Base-by-base conservation (phyloP, 768 basidiomycete genomes). In the Russula dissimulans region DNA sequence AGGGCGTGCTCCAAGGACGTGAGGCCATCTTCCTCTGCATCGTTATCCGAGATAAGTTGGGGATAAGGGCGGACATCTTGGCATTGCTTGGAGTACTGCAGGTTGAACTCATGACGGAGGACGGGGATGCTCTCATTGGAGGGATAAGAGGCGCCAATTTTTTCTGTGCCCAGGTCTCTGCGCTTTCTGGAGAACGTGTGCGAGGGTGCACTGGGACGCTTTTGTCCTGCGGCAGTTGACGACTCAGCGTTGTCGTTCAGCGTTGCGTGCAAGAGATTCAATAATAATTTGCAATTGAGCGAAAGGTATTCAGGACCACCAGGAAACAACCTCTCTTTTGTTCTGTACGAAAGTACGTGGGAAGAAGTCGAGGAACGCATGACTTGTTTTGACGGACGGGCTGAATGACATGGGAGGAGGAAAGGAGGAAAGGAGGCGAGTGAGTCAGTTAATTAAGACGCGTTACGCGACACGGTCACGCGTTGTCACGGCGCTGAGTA, bases 361-460 rank as follows among this genome's bases (percentile, higher is more conserved):
- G 45, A 62, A 48, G 61, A 62, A 38, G 39, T 4, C 10, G 61
- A 62, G 31, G 46, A 62, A 44, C 56, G 61, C 61, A 62, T 62
- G n/a, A 10, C 10, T 44, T 48, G 36, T 34, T 34, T 41, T 26
- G 17, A 17, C 18, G 32, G 41, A 39, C n/a, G 29, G 9, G 22
- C 17, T 7, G 12, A 18, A 61, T 31, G 49, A 41, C 31, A 48
- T 31, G 50, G 18, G 7, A 36, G 49, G 10, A 36, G 0, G 17
- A 7, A 12, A 36, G 2, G 6, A 36, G 18, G 34, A 8, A 26
- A 26, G 22, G 22, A 26, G 22, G 22, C 22, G 22, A 26, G 0
- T 15, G 15, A 5, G 1, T 6, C 29, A 26, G 3, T 14, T 10
- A 11, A 2, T 9, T 1, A 38, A 39, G 46, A 56, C 56, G 56